A percentile compares a stretch with the other conserved stretches of the same genome.
Conservation (phyloP, 148 eudicot species). For the Vaccinium darrowii region DNA sequence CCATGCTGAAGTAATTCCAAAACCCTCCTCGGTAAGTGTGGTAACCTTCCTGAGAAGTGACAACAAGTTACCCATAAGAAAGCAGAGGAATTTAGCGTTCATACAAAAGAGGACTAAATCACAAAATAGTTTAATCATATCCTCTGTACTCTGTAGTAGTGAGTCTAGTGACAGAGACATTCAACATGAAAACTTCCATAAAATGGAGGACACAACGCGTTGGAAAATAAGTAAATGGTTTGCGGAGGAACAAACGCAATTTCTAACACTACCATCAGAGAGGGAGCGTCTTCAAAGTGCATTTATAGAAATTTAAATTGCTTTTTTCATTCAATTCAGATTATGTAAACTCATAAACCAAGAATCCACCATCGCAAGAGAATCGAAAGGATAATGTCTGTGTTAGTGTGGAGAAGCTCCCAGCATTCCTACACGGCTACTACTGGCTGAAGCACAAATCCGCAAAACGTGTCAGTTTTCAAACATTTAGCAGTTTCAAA, state of each 20-base stretch:
- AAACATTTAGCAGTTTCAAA: not conserved
- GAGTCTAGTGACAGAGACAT: not conserved
- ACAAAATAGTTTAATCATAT: not conserved
- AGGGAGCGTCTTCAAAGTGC: not conserved
- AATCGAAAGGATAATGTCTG: not conserved
- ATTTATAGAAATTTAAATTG: not conserved
- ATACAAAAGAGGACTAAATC: not conserved
- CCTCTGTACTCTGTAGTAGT: not conserved
- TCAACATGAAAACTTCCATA: not conserved
- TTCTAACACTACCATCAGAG: not conserved
- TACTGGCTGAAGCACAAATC: not conserved
- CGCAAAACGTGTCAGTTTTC: not conserved
- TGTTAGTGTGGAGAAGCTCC: not conserved
- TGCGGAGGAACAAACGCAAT: not conserved
- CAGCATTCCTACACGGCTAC: not conserved
- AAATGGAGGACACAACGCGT: not conserved
- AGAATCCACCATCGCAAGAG: not conserved
- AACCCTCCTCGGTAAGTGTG: slow-evolving; percentile 92
- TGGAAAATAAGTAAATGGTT: not conserved
- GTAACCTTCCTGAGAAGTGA: slow-evolving; percentile 63
- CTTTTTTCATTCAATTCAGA: not conserved
- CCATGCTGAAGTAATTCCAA: slow-evolving; percentile 99
- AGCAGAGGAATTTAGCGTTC: not conserved
- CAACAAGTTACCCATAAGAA: slow-evolving; percentile 17
- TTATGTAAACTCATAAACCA: not conserved